Evolutionary conservation across 179 eudicot species (phyloP), one percentile per base, ranked within the genome.

Genomic region (Corrigiola litoralis): DNA sequence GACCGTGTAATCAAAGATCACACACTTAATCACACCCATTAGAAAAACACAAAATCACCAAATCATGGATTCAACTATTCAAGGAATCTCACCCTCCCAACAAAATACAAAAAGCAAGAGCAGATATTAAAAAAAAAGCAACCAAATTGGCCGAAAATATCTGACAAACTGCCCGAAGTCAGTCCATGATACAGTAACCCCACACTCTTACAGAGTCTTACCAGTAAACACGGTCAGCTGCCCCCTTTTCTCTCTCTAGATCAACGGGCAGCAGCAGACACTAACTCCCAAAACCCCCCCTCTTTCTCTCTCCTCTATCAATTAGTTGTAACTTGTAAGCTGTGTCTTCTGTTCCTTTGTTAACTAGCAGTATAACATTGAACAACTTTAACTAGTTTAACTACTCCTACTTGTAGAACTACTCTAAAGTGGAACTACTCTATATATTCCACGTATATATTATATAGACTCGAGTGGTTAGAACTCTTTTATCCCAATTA

Each of bases 81-180:
- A 57, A 13, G 65, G 72, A 68, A 68, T 68, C 67, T 20, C 10
- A 38, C n/a, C n/a, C n/a, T n/a, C n/a, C n/a, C n/a, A n/a, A n/a
- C n/a, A n/a, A n/a, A n/a, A n/a, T n/a, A n/a, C n/a, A n/a, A n/a
- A n/a, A n/a, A n/a, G n/a, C n/a, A n/a, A 58, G 38, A 36, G 21
- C 20, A 36, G 4, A 18, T 25, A 12, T 1, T 28, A 38, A 21
- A 54, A 29, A 38, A 46, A 62, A 56, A 68, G 24, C 29, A 6
- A 56, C 50, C n/a, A 69, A 68, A 48, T 32, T 74, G 73, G 33
- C 68, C 48, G 55, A 24, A 51, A 74, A 74, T 63, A 74, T 74
- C 73, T 68, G 57, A 57, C 70, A 46, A 44, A 0, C 68, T 74
- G 73, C 73, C 73, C 66, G 52, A 59, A 58, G 72, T 68, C 69